Evolutionary conservation across 228 moss, liverwort and hornwort genomes (phyloP).

Genomic region (Sphagnum magellanicum): DNA sequence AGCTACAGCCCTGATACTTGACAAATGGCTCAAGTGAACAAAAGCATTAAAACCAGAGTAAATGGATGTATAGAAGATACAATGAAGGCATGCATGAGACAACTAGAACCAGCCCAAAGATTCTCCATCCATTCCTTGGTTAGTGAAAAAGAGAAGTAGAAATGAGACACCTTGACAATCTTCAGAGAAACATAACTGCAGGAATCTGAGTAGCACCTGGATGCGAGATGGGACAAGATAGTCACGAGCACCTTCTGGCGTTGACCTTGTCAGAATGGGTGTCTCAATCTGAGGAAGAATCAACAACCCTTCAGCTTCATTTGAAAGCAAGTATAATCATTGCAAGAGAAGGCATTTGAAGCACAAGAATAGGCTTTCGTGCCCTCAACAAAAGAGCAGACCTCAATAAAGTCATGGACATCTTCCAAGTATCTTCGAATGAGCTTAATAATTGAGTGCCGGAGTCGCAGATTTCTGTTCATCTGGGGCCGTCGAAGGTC

Average conservation of each 20-base stretch:
- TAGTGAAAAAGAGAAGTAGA: too few species aligned
- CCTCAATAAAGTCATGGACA: slow-evolving; percentile 87
- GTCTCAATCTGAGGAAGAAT: slow-evolving; percentile 76
- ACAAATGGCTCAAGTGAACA: too few species aligned
- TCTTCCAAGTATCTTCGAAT: slow-evolving; percentile 91
- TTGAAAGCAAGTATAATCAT: background rate
- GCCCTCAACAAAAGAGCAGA: slow-evolving; percentile 9
- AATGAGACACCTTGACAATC: too few species aligned
- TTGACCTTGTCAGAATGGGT: slow-evolving; percentile 89
- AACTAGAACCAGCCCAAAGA: too few species aligned
- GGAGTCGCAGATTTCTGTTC: slow-evolving; percentile 83
- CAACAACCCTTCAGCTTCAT: background rate
- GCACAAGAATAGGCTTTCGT: background rate
- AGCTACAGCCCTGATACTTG: background rate
- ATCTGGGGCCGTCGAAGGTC: slow-evolving; percentile 91
- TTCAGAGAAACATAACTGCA: too few species aligned
- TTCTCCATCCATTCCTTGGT: too few species aligned
- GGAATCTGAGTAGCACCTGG: slow-evolving; percentile 35
- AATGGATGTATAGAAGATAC: too few species aligned
- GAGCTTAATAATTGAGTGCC: slow-evolving; percentile 82
- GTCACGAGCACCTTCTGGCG: slow-evolving; percentile 98
- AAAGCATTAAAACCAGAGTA: too few species aligned
- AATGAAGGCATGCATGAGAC: too few species aligned
- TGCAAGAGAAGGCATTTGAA: background rate
- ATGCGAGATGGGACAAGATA: slow-evolving; percentile 97